phyloP scores from a whole-genome alignment of 106 monocot species.

The Dendrobium huoshanense region DNA sequence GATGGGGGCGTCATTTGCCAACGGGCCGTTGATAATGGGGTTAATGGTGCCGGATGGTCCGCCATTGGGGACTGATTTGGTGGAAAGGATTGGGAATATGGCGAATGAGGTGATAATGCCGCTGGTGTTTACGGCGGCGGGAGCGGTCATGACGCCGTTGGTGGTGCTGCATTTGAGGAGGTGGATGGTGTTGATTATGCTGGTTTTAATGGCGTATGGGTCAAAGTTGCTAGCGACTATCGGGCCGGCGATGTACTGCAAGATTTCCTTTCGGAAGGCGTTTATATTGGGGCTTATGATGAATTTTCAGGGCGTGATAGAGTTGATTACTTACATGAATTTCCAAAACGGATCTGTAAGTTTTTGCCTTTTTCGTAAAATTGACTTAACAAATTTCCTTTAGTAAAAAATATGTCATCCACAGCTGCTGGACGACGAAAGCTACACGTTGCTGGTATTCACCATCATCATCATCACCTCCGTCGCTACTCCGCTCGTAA shows the following conservation, averaged over 20 bases:
- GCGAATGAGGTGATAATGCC: slow-evolving; percentile 26
- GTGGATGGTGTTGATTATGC: neutral
- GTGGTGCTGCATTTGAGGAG: neutral
- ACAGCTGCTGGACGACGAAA: slow-evolving; percentile 6
- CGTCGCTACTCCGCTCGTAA: neutral
- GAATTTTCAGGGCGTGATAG: slow-evolving; percentile 28
- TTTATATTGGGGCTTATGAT: slow-evolving; percentile 24
- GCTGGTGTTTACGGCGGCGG: slow-evolving; percentile 7
- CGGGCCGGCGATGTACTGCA: slow-evolving; percentile 11
- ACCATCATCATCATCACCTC: neutral
- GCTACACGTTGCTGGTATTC: slow-evolving; percentile 4
- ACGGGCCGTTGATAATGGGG: slow-evolving; percentile 18
- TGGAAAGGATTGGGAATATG: slow-evolving; percentile 20
- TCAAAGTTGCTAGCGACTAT: neutral
- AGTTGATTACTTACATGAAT: slow-evolving; percentile 16
- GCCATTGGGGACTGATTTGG: slow-evolving; percentile 29
- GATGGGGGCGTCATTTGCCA: slow-evolving; percentile 10
- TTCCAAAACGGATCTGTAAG: slow-evolving; percentile 6
- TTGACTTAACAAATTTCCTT: neutral
- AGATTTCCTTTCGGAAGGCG: slow-evolving; percentile 10
- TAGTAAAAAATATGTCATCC: neutral
- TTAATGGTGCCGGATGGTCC: slow-evolving; percentile 33
- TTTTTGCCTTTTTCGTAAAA: neutral
- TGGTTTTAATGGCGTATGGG: neutral
- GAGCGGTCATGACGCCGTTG: neutral